Percentiles rank a stretch among this genome's conserved stretches.
These are phyloP conservation scores for Saccharomyces hybrid DNA, from an alignment of 1,139 yeast species.

Conservation along the genomic window DNA sequence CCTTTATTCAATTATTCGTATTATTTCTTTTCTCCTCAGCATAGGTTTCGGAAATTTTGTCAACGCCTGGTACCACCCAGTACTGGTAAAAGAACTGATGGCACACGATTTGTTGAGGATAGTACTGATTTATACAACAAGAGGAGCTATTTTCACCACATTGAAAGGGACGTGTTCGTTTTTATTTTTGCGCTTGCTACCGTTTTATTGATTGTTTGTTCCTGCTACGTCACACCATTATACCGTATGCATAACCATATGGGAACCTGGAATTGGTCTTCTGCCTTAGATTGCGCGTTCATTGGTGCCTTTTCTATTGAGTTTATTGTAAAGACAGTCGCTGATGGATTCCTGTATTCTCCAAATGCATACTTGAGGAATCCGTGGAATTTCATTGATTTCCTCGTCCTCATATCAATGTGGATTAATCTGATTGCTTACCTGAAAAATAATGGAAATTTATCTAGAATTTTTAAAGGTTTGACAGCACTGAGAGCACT, in stretches of 20 bases:
- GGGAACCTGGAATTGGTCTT: slow-evolving; percentile 52
- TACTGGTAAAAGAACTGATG: slow-evolving; percentile 69
- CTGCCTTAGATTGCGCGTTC: slow-evolving; percentile 55
- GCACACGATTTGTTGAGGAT: slow-evolving; percentile 38
- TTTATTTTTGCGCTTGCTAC: slow-evolving; percentile 57
- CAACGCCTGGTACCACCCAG: slow-evolving; percentile 70
- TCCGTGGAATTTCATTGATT: slow-evolving; percentile 83
- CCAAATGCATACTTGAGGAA: slow-evolving; percentile 80
- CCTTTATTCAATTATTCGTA: slow-evolving; percentile 67
- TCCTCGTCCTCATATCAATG: slow-evolving; percentile 62
- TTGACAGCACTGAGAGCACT: slow-evolving; percentile 82
- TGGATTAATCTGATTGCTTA: slow-evolving; percentile 75
- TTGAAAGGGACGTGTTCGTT: slow-evolving; percentile 40
- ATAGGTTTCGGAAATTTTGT: slow-evolving; percentile 58
- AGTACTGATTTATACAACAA: slow-evolving; percentile 41
- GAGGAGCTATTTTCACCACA: slow-evolving; percentile 39
- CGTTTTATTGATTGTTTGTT: slow-evolving; percentile 58
- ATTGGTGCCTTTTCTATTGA: slow-evolving; percentile 61
- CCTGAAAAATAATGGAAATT: slow-evolving; percentile 43
- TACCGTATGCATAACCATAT: slow-evolving; percentile 39
- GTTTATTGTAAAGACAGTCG: slow-evolving; percentile 63
- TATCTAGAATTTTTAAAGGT: slow-evolving; percentile 71
- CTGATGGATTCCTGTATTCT: slow-evolving; percentile 76
- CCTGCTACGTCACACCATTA: slow-evolving; percentile 78
- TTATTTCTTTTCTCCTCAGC: slow-evolving; percentile 61